phyloP scores from a whole-genome alignment of 73 alveolate genomes.

The Paramecium bursaria region DNA sequence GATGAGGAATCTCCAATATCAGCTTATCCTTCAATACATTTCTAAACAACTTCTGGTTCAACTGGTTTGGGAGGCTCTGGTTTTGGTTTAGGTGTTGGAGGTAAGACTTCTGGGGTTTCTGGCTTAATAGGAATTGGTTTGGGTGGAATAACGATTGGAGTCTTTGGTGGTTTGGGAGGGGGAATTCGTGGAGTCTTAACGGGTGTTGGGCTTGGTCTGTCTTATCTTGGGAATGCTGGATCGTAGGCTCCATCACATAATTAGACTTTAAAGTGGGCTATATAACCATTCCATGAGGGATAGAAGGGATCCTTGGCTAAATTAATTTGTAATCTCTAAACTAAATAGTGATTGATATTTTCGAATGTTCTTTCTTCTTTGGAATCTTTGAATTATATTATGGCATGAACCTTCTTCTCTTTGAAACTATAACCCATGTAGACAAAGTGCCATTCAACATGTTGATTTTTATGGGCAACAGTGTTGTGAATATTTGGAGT shows the following conservation, averaged over 20 bases:
- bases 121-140: neutral
- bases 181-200: slow-evolving; percentile 7
- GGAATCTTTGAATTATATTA: slow-evolving; percentile 13
- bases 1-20: slow-evolving; percentile 41
- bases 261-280: slow-evolving; percentile 30
- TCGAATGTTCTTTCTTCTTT: slow-evolving; percentile 61
- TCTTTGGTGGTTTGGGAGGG: slow-evolving; percentile 13
- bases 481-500: slow-evolving; percentile 25
- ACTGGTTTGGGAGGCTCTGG: neutral
- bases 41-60: slow-evolving; percentile 24
- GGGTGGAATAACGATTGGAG: slow-evolving; percentile 8
- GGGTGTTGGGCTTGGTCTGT: slow-evolving; percentile 51
- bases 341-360: slow-evolving; percentile 43
- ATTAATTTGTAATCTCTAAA: slow-evolving; percentile 20
- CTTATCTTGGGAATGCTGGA: slow-evolving; percentile 49
- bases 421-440: slow-evolving; percentile 49
- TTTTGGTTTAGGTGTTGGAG: neutral
- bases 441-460: slow-evolving; percentile 25
- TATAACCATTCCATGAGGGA: slow-evolving; percentile 53
- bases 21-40: slow-evolving; percentile 53
- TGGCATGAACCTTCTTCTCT: slow-evolving; percentile 41
- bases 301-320: slow-evolving; percentile 26
- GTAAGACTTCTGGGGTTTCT: slow-evolving; percentile 16
- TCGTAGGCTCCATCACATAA: slow-evolving; percentile 56
- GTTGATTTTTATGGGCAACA: slow-evolving; percentile 25